Evolutionary conservation across 2,329 filamentous ascomycete genomes (phyloP).

Genomic region (Alternaria infectoria): DNA sequence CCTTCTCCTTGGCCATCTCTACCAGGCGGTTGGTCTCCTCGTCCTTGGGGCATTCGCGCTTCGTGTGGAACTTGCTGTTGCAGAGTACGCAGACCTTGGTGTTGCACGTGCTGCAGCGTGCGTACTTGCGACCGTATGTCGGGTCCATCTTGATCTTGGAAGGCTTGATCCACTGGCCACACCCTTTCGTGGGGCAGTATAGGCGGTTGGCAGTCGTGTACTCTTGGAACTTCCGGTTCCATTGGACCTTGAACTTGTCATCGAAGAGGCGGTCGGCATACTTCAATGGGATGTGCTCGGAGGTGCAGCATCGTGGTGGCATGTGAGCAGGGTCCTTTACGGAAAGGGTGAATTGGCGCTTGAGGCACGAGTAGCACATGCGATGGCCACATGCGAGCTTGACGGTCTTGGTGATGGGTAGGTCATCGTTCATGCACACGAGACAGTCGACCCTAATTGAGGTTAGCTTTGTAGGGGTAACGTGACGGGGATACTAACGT

Average conservation of each 20-base stretch:
- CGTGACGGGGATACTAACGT: conserved; percentile 17
- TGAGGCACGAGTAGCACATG: conserved; percentile 81
- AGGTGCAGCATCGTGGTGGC: conserved; percentile 82
- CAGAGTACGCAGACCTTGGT: conserved; percentile 77
- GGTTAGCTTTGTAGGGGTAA: conserved; percentile 16
- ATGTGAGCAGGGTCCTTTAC: conserved; percentile 79
- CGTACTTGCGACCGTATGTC: conserved; percentile 64
- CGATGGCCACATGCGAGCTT: conserved; percentile 79
- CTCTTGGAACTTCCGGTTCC: conserved; percentile 82
- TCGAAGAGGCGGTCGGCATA: conserved; percentile 80
- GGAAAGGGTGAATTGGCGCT: conserved; percentile 75
- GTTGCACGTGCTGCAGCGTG: conserved; percentile 72
- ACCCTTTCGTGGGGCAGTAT: conserved; percentile 76
- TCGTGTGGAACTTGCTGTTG: conserved; percentile 73
- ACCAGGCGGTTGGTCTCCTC: conserved; percentile 70
- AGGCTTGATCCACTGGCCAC: conserved; percentile 81
- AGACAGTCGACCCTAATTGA: conserved; percentile 70
- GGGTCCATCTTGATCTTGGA: conserved; percentile 66
- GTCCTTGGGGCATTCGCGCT: conserved; percentile 73
- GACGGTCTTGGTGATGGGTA: conserved; percentile 67
- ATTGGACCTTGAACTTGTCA: conserved; percentile 73
- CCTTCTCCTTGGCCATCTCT: conserved; percentile 68
- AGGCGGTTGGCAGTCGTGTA: conserved; percentile 75
- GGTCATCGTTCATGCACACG: conserved; percentile 71
- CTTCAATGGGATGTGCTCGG: conserved; percentile 74